phyloP scores from a whole-genome alignment of 2,329 filamentous ascomycete species.

The Epicoccum nigrum region DNA sequence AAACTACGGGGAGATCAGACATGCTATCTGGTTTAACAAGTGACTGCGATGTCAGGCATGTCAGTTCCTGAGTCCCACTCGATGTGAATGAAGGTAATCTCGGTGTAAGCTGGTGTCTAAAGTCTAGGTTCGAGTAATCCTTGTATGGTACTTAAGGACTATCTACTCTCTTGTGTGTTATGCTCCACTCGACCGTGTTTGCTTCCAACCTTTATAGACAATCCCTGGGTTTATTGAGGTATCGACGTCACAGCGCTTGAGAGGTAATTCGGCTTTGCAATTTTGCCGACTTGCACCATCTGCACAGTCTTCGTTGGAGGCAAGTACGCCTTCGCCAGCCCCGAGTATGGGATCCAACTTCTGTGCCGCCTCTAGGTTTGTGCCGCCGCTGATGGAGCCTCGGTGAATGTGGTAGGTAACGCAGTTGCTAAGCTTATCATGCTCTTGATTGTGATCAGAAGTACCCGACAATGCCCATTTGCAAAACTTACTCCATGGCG shows the following conservation, averaged over 20 bases:
- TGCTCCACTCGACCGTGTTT: constrained; percentile 1
- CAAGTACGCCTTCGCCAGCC: constrained; percentile 12
- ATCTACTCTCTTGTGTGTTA: not conserved
- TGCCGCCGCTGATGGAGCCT: constrained; percentile 19
- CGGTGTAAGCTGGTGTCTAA: too few species aligned
- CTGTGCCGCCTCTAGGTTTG: constrained; percentile 17
- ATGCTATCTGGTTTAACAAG: too few species aligned
- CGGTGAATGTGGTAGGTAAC: constrained; percentile 20
- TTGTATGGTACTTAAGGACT: too few species aligned
- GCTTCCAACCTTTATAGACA: constrained; percentile 14
- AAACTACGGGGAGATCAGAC: too few species aligned
- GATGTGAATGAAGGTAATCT: too few species aligned
- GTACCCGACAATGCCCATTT: not conserved
- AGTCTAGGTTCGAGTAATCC: too few species aligned
- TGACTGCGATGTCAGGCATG: too few species aligned
- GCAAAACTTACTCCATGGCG: not conserved
- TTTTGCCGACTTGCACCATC: too few species aligned
- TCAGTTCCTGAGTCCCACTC: too few species aligned
- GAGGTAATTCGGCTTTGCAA: too few species aligned
- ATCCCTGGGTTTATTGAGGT: constrained; percentile 31
- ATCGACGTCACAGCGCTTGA: too few species aligned
- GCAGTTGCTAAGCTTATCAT: constrained; percentile 5
- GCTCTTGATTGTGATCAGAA: not conserved
- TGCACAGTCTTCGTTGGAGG: constrained; percentile 7
- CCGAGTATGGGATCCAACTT: constrained; percentile 24